Evolutionary conservation across 2,329 filamentous ascomycete genomes (phyloP).

Genomic region (Aspergillus sp.): DNA sequence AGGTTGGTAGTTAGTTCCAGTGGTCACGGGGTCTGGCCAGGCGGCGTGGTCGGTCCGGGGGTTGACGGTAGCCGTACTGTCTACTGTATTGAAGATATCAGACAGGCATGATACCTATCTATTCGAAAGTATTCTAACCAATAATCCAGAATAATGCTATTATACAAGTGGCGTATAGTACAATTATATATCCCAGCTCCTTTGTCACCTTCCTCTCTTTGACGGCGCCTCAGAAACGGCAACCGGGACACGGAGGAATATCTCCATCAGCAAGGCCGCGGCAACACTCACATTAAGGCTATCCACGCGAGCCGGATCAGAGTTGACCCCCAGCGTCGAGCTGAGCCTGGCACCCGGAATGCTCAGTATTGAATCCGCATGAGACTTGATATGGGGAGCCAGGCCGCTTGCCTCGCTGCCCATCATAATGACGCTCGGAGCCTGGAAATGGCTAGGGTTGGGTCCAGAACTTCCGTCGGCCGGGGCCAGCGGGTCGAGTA

Average conservation of each 20-base stretch:
- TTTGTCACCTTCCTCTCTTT: conserved; percentile 13
- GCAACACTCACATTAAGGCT: conserved; percentile 92
- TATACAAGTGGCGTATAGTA: conserved; percentile 3
- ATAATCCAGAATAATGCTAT: not conserved
- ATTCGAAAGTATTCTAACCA: too few relatives aligned
- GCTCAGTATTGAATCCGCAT: conserved; percentile 54
- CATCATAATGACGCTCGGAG: conserved; percentile 70
- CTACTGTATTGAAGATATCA: too few relatives aligned
- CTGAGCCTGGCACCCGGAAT: conserved; percentile 49
- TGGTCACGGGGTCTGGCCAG: too few relatives aligned
- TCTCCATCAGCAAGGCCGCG: conserved; percentile 56
- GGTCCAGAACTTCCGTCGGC: conserved; percentile 32
- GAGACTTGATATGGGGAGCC: conserved; percentile 51
- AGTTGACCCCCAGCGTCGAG: conserved; percentile 25
- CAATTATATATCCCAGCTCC: conserved; percentile 6
- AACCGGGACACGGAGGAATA: conserved; percentile 28
- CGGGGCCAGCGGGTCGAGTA: conserved; percentile 10
- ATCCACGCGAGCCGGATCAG: conserved; percentile 54
- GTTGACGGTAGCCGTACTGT: too few relatives aligned
- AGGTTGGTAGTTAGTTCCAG: too few relatives aligned
- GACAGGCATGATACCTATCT: too few relatives aligned
- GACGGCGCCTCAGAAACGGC: conserved; percentile 13
- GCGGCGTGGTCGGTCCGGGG: too few relatives aligned
- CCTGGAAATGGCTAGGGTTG: conserved; percentile 35
- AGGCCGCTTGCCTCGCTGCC: conserved; percentile 75